Evolutionary conservation across 169 alveolate species (phyloP), one percentile per base, ranked within the genome.

Genomic region (Babesia ovata): DNA sequence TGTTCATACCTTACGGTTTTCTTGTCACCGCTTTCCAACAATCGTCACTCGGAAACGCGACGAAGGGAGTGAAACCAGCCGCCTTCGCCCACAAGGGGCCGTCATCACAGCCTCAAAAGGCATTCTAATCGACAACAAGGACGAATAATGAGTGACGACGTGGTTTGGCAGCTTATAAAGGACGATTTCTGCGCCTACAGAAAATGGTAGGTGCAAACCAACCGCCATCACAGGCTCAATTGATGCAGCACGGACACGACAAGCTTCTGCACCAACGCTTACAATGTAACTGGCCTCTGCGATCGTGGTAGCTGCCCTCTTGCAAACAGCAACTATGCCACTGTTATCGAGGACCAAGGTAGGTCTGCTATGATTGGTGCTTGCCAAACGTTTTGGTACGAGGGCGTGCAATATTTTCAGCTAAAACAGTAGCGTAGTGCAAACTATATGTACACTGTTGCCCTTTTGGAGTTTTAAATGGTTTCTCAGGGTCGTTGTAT

Each of bases 241-340:
- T 24, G 2, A 8, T 50, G 24, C 73, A 82, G 89, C 48, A 73
- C 91, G 44, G 87, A 81, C 50, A 76, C 87, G 4, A 83, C 79
- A 33, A 81, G 73, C 79, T 90, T 90, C 59, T 90, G 94, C 62
- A 75, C 86, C 53, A 90, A 90, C 57, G 87, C 67, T 65, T 96
- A 95, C 90, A 97, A 97, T 85, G 98, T 97, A 46, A 97, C 99
- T 16, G 99, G 99, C 21, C 87, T 97, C 54, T 98, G 99, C 91
- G 96, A 96, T 73, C 92, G 98, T 76, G 93, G 92, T 54, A 94
- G 99, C 2, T 98, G 99, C 78, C 99, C 99, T 13, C 88, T 98
- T 39, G 96, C 99, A 16, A 98, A 98, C 89, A 94, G 98, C 70
- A 86, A 95, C 77, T 98, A 97, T 87, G 99, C 99, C 28, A 98